Base-by-base conservation (phyloP, 345 rosid species). In the Linum usitatissimum region DNA sequence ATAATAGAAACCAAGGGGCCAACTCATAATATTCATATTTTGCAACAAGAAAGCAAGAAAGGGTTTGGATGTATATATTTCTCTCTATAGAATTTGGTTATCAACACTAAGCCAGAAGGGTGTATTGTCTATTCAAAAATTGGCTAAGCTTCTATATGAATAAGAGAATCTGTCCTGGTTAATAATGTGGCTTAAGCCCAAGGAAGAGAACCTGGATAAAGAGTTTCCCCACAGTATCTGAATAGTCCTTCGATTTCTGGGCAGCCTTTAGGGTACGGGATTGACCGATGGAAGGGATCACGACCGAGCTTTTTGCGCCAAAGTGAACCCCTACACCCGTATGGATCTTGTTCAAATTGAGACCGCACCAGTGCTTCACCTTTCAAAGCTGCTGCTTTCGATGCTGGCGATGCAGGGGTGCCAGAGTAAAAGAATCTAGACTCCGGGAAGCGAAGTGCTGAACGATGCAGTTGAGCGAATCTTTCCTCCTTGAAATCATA, bases 191-290 rank as follows among this genome's bases (percentile, higher is more conserved):
- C 38, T 53, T 56, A 63, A 9, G 64, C 68, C 99, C 99, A 93
- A 42, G 97, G 99, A 68, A 93, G 90, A 61, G 80, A 72, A 67
- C 85, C 94, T 66, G 78, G 80, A 75, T 84, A 93, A 66, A 81
- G 94, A 66, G 73, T 79, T 23, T 66, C 53, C 36, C 87, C 99
- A 70, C 99, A 93, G 66, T 90, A 93, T 75, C 75, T 80, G 72
- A 87, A 93, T 74, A 93, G 66, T 45, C 81, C 87, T 81, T 66
- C 61, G 18, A 90, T 84, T 71, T 93, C 99, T 57, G 91, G 96
- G 70, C 99, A 93, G 36, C 99, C 96, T 20, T 71, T 76, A 18
- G 97, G 99, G 60, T 90, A 93, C 7, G 99, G 99, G 63, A 93
- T 78, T 30, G 99, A 67, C 57, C 96, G 77, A 72, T 86, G 97